phyloP scores from a whole-genome alignment of 192 early-diverging fungal genomes.

The Coemansia sp. region DNA sequence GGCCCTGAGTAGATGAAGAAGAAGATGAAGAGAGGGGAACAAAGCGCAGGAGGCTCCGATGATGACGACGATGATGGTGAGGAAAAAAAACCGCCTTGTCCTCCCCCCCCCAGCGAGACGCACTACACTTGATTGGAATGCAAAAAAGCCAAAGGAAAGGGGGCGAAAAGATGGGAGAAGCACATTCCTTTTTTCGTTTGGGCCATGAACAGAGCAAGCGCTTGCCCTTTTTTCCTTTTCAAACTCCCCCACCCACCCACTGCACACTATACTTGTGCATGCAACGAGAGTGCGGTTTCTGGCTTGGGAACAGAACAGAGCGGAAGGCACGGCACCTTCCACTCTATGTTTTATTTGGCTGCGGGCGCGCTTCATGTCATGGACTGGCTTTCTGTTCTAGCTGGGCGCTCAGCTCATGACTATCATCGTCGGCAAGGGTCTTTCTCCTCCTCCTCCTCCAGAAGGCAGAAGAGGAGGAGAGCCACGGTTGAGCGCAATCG shows the following conservation, averaged over 20 bases:
- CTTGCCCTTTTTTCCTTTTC: neutral
- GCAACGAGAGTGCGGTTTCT: conserved; percentile 23
- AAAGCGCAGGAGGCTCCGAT: neutral
- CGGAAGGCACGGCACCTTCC: neutral
- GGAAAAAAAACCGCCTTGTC: conserved; percentile 7
- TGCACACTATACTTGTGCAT: conserved; percentile 29
- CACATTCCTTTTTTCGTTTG: neutral
- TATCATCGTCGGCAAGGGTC: neutral
- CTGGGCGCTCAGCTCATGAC: neutral
- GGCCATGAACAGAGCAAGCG: neutral
- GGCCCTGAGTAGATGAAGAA: conserved; percentile 1
- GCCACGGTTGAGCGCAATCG: neutral
- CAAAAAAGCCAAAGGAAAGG: conserved; percentile 5
- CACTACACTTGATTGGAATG: conserved; percentile 12
- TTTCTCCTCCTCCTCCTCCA: neutral
- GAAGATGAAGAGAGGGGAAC: conserved; percentile 2
- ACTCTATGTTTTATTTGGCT: neutral
- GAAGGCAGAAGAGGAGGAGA: neutral
- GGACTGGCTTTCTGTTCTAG: neutral
- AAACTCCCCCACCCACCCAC: conserved; percentile 10
- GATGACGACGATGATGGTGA: conserved; percentile 10
- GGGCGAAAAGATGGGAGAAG: too few species aligned
- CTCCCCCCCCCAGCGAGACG: neutral
- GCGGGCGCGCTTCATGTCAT: neutral
- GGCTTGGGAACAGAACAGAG: neutral